phyloP scores from a whole-genome alignment of 1,139 yeast genomes.

The Yamadazyma triangularis region DNA sequence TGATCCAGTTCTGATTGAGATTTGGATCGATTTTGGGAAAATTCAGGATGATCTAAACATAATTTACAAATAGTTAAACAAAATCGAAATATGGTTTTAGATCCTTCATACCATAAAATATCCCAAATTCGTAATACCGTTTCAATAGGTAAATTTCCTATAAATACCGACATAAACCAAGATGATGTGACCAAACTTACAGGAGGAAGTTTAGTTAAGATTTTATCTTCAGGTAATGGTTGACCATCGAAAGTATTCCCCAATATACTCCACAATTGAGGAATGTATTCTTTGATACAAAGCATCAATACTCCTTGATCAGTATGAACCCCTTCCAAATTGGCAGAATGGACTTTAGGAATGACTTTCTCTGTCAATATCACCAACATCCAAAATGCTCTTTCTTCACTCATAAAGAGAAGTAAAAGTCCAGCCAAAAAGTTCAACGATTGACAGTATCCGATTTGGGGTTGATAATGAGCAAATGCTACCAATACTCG shows the following conservation, averaged over 20 bases:
- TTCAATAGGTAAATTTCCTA: conserved; percentile 84
- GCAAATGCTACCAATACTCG: conserved; percentile 84
- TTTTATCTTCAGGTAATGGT: conserved; percentile 50
- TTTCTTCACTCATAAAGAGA: conserved; percentile 82
- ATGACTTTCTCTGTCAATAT: conserved; percentile 79
- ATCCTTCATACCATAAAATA: conserved; percentile 86
- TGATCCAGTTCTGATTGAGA: conserved; percentile 49
- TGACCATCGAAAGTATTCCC: conserved; percentile 43
- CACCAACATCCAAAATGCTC: conserved; percentile 93
- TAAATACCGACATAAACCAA: conserved; percentile 96
- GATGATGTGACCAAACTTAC: conserved; percentile 90
- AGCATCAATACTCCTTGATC: conserved; percentile 94
- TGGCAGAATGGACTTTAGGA: conserved; percentile 89
- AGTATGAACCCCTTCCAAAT: conserved; percentile 88
- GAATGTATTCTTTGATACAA: conserved; percentile 78
- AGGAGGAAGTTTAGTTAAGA: conserved; percentile 77
- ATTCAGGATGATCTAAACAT: conserved; percentile 60
- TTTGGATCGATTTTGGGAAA: conserved; percentile 12
- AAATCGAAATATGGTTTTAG: conserved; percentile 78
- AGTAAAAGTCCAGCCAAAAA: conserved; percentile 83
- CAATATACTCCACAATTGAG: conserved; percentile 66
- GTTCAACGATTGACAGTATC: conserved; percentile 92
- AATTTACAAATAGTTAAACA: conserved; percentile 79
- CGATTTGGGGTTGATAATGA: conserved; percentile 81
- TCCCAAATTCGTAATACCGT: conserved; percentile 91